Percentiles rank a stretch among this genome's conserved stretches.
Conservation (phyloP, 495 filamentous ascomycete genomes). For the Lineolata rhizophorae region DNA sequence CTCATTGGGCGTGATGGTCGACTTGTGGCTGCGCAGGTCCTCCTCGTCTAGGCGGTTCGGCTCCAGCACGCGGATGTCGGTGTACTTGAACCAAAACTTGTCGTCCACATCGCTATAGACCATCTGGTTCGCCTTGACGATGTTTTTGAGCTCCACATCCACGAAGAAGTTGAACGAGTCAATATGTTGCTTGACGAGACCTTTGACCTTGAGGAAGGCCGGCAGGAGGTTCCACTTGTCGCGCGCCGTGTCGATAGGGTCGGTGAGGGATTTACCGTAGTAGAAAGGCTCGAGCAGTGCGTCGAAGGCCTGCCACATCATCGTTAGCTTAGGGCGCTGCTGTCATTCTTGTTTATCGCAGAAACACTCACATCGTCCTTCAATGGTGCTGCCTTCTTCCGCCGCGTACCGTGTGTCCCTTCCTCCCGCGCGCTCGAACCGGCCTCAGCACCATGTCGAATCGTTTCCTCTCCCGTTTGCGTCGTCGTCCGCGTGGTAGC, state of each 20-base stretch:
- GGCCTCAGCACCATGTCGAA: too few relatives aligned
- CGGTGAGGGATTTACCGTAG: slow-evolving; percentile 77
- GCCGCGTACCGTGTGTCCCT: too few relatives aligned
- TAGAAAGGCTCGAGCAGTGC: slow-evolving; percentile 89
- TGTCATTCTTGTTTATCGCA: too few relatives aligned
- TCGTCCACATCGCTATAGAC: slow-evolving; percentile 77
- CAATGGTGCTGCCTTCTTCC: not conserved
- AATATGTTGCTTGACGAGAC: slow-evolving; percentile 88
- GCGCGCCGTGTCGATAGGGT: slow-evolving; percentile 75
- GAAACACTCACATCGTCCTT: too few relatives aligned
- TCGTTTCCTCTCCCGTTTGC: too few relatives aligned
- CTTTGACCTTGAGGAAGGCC: slow-evolving; percentile 93
- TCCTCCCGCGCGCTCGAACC: too few relatives aligned
- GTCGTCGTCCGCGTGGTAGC: not conserved
- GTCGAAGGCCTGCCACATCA: slow-evolving; percentile 42
- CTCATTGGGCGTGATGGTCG: slow-evolving; percentile 63
- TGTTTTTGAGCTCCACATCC: slow-evolving; percentile 86
- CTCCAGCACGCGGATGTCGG: slow-evolving; percentile 60
- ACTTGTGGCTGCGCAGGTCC: slow-evolving; percentile 32
- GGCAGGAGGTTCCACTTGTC: slow-evolving; percentile 94
- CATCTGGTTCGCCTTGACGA: slow-evolving; percentile 66
- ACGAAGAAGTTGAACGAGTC: slow-evolving; percentile 98
- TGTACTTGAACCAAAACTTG: slow-evolving; percentile 69
- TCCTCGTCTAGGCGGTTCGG: slow-evolving; percentile 58
- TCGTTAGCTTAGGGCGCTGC: too few relatives aligned